Percentiles rank a stretch among this genome's conserved stretches.
Evolutionary conservation across 140 eudicot species (phyloP).

Genomic region (Flaveria floridana): DNA sequence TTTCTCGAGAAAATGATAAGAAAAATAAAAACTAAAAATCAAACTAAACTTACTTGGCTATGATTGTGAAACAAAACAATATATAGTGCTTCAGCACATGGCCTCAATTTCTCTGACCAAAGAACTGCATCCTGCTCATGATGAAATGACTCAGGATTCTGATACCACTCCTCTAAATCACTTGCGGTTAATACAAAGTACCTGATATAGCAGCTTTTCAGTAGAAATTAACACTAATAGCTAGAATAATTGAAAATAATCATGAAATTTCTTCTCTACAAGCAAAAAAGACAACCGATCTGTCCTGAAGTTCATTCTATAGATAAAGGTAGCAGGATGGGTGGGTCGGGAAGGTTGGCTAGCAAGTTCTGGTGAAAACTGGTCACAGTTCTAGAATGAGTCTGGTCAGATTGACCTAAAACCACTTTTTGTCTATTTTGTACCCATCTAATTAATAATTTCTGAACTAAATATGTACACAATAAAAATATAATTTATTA

Average conservation of each 20-base stretch:
- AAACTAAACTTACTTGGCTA: slow-evolving; percentile 66
- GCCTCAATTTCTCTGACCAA: slow-evolving; percentile 98
- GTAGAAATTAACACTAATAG: slow-evolving; percentile 2
- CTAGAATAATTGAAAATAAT: background rate
- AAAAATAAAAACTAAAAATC: background rate
- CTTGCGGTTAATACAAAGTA: slow-evolving; percentile 81
- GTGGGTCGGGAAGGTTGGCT: background rate
- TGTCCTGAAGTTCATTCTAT: slow-evolving; percentile 16
- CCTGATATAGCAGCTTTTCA: slow-evolving; percentile 44
- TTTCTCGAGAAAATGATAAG: background rate
- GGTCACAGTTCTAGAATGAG: background rate
- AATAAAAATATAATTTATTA: background rate
- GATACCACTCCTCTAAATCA: slow-evolving; percentile 96
- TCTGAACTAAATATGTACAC: background rate
- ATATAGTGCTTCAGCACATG: slow-evolving; percentile 98
- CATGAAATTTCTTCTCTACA: slow-evolving; percentile 4
- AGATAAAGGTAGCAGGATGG: background rate
- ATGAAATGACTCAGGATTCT: slow-evolving; percentile 85
- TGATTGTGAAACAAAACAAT: slow-evolving; percentile 88
- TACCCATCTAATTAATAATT: background rate
- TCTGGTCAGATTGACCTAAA: background rate
- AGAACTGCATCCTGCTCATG: slow-evolving; percentile 97
- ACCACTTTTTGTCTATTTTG: background rate
- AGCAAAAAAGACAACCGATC: slow-evolving; percentile 15
- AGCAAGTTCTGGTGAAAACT: slow-evolving; percentile 13